Evolutionary conservation across 768 basidiomycete genomes (phyloP), one percentile per base, ranked within the genome.

Genomic region (Tricholoma sp.): DNA sequence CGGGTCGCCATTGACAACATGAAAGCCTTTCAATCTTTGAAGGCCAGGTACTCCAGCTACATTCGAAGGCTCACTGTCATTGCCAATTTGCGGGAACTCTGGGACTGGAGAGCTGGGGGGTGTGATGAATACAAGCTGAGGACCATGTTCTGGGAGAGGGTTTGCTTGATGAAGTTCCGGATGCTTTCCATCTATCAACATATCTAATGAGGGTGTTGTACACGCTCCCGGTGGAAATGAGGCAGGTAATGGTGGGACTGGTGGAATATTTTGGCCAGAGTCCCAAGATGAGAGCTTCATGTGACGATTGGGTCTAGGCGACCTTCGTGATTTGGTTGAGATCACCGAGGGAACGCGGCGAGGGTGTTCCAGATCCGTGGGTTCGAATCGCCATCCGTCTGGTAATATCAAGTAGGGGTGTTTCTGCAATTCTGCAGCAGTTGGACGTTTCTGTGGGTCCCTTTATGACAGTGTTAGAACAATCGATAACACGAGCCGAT

Each of bases 391-490:
- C 87, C 88, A 89, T 56, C 74, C 77, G 17, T 67, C 70, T 47
- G 84, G 78, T 33, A 85, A 74, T 57, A 63, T 64, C 45, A 89
- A 75, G 69, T 88, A 92, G 11, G 78, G 77, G 68, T 93, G 89
- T 45, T 72, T 66, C 52, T 82, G 79, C 51, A 94, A 75, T 54
- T 85, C 78, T 15, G 74, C 75, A 9, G 91, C 88, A 6, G 75
- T 79, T 9, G 91, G 85, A 47, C 93, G 84, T 53, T 83, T 74
- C 36, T 79, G 74, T 11, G 92, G 89, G 63, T 91, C 77, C 54
- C 88, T 90, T 55, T 15, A 57, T 48, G 55, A 48, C 9, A 29
- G 33, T 31, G 57, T 55, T 42, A 32, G 48, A 56, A 32, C 47
- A 51, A 12, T 18, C 1, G 2, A 12, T 24, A 45, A 39, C 44